phyloP scores from a whole-genome alignment of 78 protist genomes.

The Neovahlkampfia damariscottae region DNA sequence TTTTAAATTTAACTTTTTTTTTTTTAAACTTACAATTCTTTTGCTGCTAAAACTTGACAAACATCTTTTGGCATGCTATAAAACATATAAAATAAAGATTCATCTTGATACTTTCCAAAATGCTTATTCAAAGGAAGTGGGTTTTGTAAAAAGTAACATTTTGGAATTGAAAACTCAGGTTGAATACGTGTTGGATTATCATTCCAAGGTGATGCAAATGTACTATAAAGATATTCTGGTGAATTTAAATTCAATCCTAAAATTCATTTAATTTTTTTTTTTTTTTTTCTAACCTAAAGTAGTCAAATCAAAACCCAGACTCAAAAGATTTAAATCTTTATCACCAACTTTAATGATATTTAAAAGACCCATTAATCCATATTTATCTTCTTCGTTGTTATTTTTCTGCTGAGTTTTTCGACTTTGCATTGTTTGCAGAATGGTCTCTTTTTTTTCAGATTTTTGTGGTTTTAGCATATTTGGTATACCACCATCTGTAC shows the following conservation, averaged over 20 bases:
- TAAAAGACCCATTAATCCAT: slow-evolving; percentile 74
- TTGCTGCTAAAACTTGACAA: slow-evolving; percentile 70
- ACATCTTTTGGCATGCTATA: slow-evolving; percentile 86
- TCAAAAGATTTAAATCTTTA: slow-evolving; percentile 61
- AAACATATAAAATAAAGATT: slow-evolving; percentile 86
- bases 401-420: too few relatives aligned
- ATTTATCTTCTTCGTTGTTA: slow-evolving; percentile 29
- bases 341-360: slow-evolving; percentile 63
- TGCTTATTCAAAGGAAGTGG: slow-evolving; percentile 57
- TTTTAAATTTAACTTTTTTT: too few relatives aligned
- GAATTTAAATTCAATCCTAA: slow-evolving; percentile 84
- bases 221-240: slow-evolving; percentile 52
- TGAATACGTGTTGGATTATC: slow-evolving; percentile 33
- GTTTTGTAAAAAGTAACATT: slow-evolving; percentile 56
- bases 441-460: too few relatives aligned
- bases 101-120: slow-evolving; percentile 56
- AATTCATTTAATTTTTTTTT: too few relatives aligned
- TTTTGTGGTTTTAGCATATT: too few relatives aligned
- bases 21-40: slow-evolving; percentile 75
- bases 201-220: slow-evolving; percentile 74
- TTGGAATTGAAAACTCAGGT: slow-evolving; percentile 64
- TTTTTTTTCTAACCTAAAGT: too few relatives aligned
- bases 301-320: slow-evolving; percentile 83
- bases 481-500: too few relatives aligned
- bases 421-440: too few relatives aligned